Evolutionary conservation across 139 green algal species (phyloP), one percentile per base, ranked within the genome.

Genomic region (Monoraphidium neglectum): DNA sequence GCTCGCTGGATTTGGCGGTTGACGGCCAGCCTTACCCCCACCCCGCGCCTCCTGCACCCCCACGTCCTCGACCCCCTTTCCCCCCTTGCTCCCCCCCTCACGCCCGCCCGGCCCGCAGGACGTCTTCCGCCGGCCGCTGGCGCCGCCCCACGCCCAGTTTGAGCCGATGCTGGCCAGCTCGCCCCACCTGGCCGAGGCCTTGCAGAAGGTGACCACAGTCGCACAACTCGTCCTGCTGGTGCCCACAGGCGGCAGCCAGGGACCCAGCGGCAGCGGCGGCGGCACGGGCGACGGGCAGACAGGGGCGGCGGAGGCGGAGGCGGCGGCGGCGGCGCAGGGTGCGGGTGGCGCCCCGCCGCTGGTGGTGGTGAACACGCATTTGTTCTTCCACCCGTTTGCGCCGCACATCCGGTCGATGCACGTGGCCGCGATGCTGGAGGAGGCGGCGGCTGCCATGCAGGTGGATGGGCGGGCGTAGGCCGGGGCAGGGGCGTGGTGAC

Each of bases 301-400:
- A 69, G 70, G 51, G 70, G 33, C 64, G 36, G 60, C 38, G 59
- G 68, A 28, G 66, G 74, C 69, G 62, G 54, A 13, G 66, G 66
- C 33, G 26, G 54, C 38, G 26, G 12, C 37, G 26, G 46, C 67
- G 35, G 59, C 72, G 26, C 49, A 64, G 12, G 67, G 49, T 0
- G 51, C 69, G 70, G 54, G 56, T 10, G 18, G 24, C 18, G n/a
- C 73, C 60, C 47, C 51, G 1, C 54, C 80, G 32, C 57, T 87
- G 47, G 67, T 76, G 30, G 80, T 98, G 30, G 82, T 85, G 28
- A 98, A 98, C 86, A 97, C 92, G 13, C 94, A 98, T 84, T 83
- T 98, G 10, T 98, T 97, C 85, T 98, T 94, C 83, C 94, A 97
- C 75, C 91, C 92, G 23, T 83, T 86, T 60, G 94, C 94, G 0